phyloP scores from a whole-genome alignment of 148 eudicot species.

The Diospyros kaki region DNA sequence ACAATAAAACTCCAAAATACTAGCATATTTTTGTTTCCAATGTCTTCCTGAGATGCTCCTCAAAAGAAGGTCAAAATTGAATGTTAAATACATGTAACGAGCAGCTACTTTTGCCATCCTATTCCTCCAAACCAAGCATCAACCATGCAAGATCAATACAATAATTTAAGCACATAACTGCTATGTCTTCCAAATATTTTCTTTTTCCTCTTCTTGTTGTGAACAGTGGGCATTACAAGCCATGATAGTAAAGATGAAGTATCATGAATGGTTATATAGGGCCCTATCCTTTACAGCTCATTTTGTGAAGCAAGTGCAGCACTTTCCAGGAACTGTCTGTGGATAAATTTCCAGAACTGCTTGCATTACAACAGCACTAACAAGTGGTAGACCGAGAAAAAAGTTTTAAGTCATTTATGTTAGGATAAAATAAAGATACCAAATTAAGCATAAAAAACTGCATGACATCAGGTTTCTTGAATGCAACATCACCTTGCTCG shows the following conservation, averaged over 20 bases:
- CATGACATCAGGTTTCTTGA: constrained; percentile 15
- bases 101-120: background rate
- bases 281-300: background rate
- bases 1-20: background rate
- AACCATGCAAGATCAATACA: background rate
- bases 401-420: background rate
- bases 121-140: constrained; percentile 3
- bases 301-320: background rate
- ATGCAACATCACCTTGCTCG: constrained; percentile 71
- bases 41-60: background rate
- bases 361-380: background rate
- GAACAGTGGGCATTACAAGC: background rate
- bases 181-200: background rate
- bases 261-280: background rate
- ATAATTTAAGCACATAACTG: background rate
- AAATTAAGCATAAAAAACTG: constrained; percentile 17
- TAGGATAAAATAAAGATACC: constrained; percentile 10
- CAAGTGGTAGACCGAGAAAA: background rate
- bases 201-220: background rate
- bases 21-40: background rate
- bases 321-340: background rate
- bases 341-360: background rate
- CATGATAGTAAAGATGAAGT: background rate
- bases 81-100: background rate
- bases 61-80: background rate